A percentile compares a stretch with the other conserved stretches of the same genome.
These are phyloP conservation scores for Dryadomyces sulphureus DNA, from an alignment of 2,329 filamentous ascomycete genomes.

Conservation along the genomic window DNA sequence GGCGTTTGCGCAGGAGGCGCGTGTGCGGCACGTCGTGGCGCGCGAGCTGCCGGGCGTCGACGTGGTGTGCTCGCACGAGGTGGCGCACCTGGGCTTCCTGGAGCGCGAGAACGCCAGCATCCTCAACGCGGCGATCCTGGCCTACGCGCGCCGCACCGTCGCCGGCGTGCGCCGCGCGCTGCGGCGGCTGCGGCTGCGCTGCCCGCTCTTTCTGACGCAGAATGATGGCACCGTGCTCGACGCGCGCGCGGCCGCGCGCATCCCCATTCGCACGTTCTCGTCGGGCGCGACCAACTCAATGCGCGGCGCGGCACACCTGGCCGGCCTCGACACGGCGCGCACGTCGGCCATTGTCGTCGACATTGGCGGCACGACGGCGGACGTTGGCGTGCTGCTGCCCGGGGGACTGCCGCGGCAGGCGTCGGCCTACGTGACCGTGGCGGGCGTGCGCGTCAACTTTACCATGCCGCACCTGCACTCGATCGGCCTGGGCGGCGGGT, in stretches of 20 bases:
- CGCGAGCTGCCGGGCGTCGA: conserved; percentile 22
- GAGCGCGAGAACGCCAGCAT: conserved; percentile 39
- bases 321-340: neutral
- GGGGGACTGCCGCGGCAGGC: conserved; percentile 32
- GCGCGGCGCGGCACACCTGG: conserved; percentile 32
- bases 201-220: conserved; percentile 30
- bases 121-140: conserved; percentile 34
- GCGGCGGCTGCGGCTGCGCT: conserved; percentile 21
- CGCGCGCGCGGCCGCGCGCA: conserved; percentile 23
- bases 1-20: conserved; percentile 33
- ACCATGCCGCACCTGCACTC: conserved; percentile 21
- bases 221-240: conserved; percentile 34
- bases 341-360: conserved; percentile 24
- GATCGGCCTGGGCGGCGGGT: conserved; percentile 28
- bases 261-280: conserved; percentile 32
- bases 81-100: conserved; percentile 22
- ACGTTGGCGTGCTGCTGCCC: conserved; percentile 32
- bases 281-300: conserved; percentile 22
- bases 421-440: conserved; percentile 27
- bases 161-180: conserved; percentile 29
- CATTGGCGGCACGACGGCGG: conserved; percentile 38
- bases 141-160: conserved; percentile 30
- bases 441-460: conserved; percentile 28
- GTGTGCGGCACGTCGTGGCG: conserved; percentile 30
- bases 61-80: conserved; percentile 17